Conservation (phyloP, 345 rosid species). For the Arabis hirsuta region DNA sequence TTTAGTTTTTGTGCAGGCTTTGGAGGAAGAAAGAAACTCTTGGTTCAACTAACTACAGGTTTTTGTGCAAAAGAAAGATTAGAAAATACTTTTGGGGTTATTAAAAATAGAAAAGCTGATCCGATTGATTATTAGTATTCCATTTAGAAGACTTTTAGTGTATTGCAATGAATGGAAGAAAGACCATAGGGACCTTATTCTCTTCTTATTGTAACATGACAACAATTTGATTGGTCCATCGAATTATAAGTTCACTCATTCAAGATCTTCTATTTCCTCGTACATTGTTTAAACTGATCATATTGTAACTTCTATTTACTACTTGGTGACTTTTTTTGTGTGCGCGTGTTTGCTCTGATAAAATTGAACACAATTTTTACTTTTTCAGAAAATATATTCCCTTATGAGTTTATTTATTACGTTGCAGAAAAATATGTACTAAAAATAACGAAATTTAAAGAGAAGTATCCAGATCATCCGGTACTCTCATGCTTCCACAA, state of each 20-base stretch:
- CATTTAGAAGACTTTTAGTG: conserved; percentile 23
- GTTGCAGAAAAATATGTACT: too few relatives aligned
- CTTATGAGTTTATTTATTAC: too few relatives aligned
- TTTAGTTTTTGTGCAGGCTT: conserved; percentile 37
- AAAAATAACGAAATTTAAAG: too few relatives aligned
- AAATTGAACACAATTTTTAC: too few relatives aligned
- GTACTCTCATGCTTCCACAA: too few relatives aligned
- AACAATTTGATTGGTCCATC: conserved; percentile 7
- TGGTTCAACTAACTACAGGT: conserved; percentile 38
- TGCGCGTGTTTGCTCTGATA: too few relatives aligned
- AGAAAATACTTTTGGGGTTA: conserved; percentile 11
- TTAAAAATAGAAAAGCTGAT: conserved; percentile 35
- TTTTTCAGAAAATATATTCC: too few relatives aligned
- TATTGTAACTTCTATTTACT: too few relatives aligned
- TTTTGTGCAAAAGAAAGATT: conserved; percentile 27
- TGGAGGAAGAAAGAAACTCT: conserved; percentile 32
- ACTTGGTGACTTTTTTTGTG: too few relatives aligned
- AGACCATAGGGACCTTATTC: conserved; percentile 19
- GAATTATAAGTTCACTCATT: neutral
- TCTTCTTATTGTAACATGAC: conserved; percentile 30
- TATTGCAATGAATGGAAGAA: conserved; percentile 21
- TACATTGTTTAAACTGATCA: too few relatives aligned
- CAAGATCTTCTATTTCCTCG: too few relatives aligned
- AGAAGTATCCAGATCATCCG: too few relatives aligned
- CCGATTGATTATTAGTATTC: conserved; percentile 19